A percentile compares a stretch with the other conserved stretches of the same genome.
These are phyloP conservation scores for Panaeolus papilionaceus DNA, from an alignment of 768 basidiomycete genomes.

Conservation along the genomic window DNA sequence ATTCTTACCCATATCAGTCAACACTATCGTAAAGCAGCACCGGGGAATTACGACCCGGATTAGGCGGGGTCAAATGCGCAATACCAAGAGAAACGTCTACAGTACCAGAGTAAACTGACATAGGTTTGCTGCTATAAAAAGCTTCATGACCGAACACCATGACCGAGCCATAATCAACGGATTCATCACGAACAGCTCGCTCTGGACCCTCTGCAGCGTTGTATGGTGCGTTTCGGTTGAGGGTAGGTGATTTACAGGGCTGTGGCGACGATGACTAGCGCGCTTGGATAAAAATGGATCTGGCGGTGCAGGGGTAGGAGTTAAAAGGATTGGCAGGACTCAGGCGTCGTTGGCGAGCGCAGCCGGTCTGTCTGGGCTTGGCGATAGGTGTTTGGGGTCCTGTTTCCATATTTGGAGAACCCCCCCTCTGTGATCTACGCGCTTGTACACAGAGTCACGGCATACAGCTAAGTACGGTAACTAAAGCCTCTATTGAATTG, in stretches of 20 bases:
- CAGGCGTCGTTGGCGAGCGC: too few species aligned
- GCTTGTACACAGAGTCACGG: not conserved
- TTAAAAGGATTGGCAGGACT: not conserved
- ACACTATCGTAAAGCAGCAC: not conserved
- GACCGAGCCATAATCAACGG: not conserved
- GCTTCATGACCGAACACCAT: not conserved
- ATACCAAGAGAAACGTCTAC: not conserved
- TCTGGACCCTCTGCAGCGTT: too few species aligned
- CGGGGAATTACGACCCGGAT: not conserved
- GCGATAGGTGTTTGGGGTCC: not conserved
- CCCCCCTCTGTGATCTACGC: not conserved
- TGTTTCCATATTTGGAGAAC: not conserved
- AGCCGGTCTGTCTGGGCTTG: not conserved
- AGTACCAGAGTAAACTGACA: conserved; percentile 6
- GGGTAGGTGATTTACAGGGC: not conserved
- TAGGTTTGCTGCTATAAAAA: not conserved
- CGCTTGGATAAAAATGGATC: not conserved
- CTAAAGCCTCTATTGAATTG: not conserved
- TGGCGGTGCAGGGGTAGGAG: not conserved
- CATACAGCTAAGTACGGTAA: not conserved
- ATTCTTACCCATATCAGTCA: not conserved
- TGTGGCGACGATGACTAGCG: not conserved
- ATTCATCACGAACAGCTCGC: too few species aligned
- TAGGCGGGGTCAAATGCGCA: not conserved
- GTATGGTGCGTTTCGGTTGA: not conserved